Evolutionary conservation across 495 filamentous ascomycete genomes (phyloP), one percentile per base, ranked within the genome.

Genomic region (Hyaloscypha hepaticicola): DNA sequence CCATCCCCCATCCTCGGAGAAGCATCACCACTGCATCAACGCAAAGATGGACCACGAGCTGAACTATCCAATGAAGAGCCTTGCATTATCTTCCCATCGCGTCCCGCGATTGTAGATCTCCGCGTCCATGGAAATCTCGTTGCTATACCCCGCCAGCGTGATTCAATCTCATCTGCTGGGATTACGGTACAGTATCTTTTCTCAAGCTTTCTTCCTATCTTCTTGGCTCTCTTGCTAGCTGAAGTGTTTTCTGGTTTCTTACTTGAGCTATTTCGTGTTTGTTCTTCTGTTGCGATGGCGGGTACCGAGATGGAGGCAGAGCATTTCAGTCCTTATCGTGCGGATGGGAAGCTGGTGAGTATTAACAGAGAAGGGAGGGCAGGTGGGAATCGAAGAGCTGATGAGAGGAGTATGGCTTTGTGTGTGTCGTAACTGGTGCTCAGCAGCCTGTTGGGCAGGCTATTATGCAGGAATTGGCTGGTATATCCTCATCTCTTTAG

Each of bases 401-500:
- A 52, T 45, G 60, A 6, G 58, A 6, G 65, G 64, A 81, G 80
- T 84, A 87, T 72, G 85, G 84, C 53, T 87, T 87, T 64, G 80
- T 87, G 28, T 87, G 84, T 67, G 81, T 87, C 5, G 84, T 87
- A 4, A 86, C 84, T 7, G 83, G 84, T 7, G 81, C 84, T 21
- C 81, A 79, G 0, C 81, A 85, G 67, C 79, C 84, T 0, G 77
- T 87, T 24, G 85, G 84, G 16, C 77, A 80, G 70, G 84, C 84
- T 33, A 86, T 88, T 58, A 78, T 82, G 19, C 64, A 71, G 21
- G 85, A 87, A 69, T 73, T 87, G 11, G 85, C 85, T 60, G 80
- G 83, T 84, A 58, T 65, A 75, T 62, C 9, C 21, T 29, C 7
- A 57, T 7, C 27, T 57, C 4, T 31, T 33, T 57, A 0, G 6